Conservation (phyloP, 352 stramenopile species). For the Globisporangium iwayamae region DNA sequence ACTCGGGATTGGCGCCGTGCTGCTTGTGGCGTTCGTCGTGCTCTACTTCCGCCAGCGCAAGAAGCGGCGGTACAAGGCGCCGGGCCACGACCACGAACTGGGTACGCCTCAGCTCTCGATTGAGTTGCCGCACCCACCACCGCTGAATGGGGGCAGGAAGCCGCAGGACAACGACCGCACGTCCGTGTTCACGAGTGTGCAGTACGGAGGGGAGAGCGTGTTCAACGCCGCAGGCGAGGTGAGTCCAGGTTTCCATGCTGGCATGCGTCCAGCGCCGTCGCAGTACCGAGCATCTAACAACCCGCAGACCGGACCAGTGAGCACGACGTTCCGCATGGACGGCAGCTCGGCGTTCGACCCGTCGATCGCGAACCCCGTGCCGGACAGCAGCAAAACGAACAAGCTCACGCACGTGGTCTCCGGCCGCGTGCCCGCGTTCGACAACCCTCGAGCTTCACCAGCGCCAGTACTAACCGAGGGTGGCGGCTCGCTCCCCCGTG, state of each 20-base stretch:
- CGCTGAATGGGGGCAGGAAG: not conserved
- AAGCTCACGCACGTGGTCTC: constrained; percentile 6
- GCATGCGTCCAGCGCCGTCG: constrained; percentile 4
- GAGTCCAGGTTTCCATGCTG: constrained; percentile 4
- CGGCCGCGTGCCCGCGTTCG: not conserved
- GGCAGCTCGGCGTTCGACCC: not conserved
- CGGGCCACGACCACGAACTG: constrained; percentile 10
- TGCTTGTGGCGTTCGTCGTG: constrained; percentile 15
- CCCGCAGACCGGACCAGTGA: constrained; percentile 13
- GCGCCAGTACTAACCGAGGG: not conserved
- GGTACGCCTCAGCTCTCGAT: constrained; percentile 23
- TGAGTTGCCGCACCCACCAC: constrained; percentile 15
- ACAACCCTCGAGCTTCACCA: not conserved
- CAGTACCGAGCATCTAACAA: constrained; percentile 12
- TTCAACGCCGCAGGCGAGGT: constrained; percentile 9
- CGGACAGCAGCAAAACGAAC: constrained; percentile 12
- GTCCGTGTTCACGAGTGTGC: constrained; percentile 18
- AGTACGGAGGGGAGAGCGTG: constrained; percentile 12
- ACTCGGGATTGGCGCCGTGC: constrained; percentile 10
- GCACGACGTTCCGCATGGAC: constrained; percentile 15
- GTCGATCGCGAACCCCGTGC: not conserved
- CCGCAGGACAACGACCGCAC: constrained; percentile 4
- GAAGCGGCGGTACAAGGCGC: constrained; percentile 6
- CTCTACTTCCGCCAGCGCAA: constrained; percentile 18
- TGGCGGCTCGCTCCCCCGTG: constrained; percentile 12